Evolutionary conservation across 192 early-diverging fungal species (phyloP).

Genomic region (Coemansia guatemalensis): DNA sequence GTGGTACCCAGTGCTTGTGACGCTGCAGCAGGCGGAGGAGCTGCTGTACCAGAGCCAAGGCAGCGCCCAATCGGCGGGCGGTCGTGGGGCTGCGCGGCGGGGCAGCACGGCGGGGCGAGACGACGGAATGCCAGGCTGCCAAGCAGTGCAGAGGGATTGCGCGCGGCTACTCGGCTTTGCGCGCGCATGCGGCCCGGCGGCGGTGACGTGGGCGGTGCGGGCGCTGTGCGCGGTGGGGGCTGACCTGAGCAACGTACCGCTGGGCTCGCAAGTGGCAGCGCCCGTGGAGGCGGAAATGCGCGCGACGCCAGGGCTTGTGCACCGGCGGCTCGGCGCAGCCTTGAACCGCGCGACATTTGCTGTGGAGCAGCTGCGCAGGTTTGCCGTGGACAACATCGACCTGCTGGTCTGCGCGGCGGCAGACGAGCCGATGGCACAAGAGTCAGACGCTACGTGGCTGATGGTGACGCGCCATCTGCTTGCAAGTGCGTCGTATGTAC

Average conservation of each 20-base stretch:
- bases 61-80: slow-evolving; percentile 1
- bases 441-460: slow-evolving; percentile 15
- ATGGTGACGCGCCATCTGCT: slow-evolving; percentile 72
- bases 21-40: slow-evolving; percentile 84
- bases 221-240: slow-evolving; percentile 38
- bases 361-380: slow-evolving; percentile 26
- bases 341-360: slow-evolving; percentile 43
- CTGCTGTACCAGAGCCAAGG: slow-evolving; percentile 56
- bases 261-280: not conserved
- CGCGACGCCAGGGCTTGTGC: slow-evolving; percentile 22
- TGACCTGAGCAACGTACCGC: slow-evolving; percentile 21
- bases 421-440: not conserved
- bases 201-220: slow-evolving; percentile 28
- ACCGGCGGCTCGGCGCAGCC: slow-evolving; percentile 49
- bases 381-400: slow-evolving; percentile 37
- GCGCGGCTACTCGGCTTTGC: slow-evolving; percentile 19
- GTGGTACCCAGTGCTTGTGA: slow-evolving; percentile 88
- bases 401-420: slow-evolving; percentile 21
- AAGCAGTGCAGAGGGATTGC: slow-evolving; percentile 17
- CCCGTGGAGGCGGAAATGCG: slow-evolving; percentile 25
- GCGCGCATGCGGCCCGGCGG: slow-evolving; percentile 5
- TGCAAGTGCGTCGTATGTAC: slow-evolving; percentile 64
- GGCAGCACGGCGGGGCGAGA: not conserved
- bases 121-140: not conserved
- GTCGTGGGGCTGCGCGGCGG: not conserved